These are phyloP conservation scores for Phoenix roebelenii DNA, from an alignment of 176 grass and related monocot species.

Conservation along the genomic window DNA sequence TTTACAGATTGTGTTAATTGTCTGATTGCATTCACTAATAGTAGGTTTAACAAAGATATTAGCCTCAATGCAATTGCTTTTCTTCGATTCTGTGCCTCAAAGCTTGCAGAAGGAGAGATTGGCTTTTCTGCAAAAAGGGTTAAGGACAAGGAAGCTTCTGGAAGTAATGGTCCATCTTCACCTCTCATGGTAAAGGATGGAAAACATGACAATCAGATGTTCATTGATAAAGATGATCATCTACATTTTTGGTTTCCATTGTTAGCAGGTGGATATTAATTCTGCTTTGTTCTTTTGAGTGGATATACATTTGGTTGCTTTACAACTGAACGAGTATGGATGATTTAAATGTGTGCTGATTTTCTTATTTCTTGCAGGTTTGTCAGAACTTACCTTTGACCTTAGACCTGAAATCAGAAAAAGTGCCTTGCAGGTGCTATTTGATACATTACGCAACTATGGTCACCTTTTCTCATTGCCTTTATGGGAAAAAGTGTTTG, in stretches of 20 bases:
- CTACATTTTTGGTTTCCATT: constrained; percentile 99
- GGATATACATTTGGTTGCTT: background rate
- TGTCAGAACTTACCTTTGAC: constrained; percentile 98
- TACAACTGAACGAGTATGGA: no score
- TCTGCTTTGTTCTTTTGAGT: background rate
- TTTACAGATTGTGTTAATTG: constrained; percentile 99
- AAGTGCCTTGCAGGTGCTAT: constrained; percentile 93
- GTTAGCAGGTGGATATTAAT: constrained; percentile 57
- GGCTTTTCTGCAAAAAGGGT: constrained; percentile 50
- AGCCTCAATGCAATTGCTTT: constrained; percentile 98
- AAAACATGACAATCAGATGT: constrained; percentile 55
- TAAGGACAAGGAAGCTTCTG: constrained; percentile 52
- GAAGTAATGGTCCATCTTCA: constrained; percentile 42
- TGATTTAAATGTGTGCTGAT: no score
- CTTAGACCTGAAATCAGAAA: constrained; percentile 95
- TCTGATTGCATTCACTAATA: constrained; percentile 97
- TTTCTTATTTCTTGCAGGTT: constrained; percentile 41
- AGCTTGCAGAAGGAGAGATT: constrained; percentile 94
- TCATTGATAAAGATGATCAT: constrained; percentile 82
- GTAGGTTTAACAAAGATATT: constrained; percentile 95
- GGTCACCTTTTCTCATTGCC: constrained; percentile 96
- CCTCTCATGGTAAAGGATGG: constrained; percentile 51
- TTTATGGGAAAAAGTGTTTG: constrained; percentile 99
- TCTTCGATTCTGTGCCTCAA: constrained; percentile 97
- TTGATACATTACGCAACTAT: constrained; percentile 97